Base-by-base conservation (phyloP, 176 grass and related monocot genomes). In the Phyllostachys edulis region DNA sequence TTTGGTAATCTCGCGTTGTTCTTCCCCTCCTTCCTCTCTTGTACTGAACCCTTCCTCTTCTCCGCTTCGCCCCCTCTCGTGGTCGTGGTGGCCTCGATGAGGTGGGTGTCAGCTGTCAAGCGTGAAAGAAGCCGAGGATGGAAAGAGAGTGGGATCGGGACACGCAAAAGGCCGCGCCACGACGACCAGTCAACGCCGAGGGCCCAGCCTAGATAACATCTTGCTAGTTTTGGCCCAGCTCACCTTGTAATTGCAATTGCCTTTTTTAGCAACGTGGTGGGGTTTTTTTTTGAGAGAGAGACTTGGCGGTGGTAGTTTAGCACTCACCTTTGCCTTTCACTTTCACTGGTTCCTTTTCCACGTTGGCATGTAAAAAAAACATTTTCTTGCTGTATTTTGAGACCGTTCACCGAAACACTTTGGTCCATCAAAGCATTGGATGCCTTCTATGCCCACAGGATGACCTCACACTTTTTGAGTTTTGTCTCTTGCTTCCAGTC, bases 41-140 rank as follows among this genome's bases (percentile, higher is more conserved):
- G 20, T 32, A 60, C 24, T 20, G 45, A 85, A 85, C 82, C 24
- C 82, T 81, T 71, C 17, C 29, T n/a, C 69, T 27, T 45, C 81
- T 54, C 49, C 27, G 7, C 56, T n/a, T n/a, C 16, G 20, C 11
- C 4, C 15, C 4, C 15, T 75, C 20, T 56, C 44, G 44, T 63
- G 71, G 88, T n/a, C n/a, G n/a, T 32, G 79, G 29, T 32, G 79
- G 79, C 15, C 2, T 27, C 82, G 45, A 56, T 55, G 56, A 47
- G 59, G 10, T 32, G 6, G 49, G 11, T 32, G 26, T 5, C 5
- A 17, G 12, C 1, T 29, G 29, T 29, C 32, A 34, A 34, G 32
- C 47, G 41, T 0, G 42, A 1, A 41, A 5, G 46, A 21, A 66
- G 64, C 5, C 9, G 75, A 47, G 40, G 62, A 54, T 54, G 71